Percentiles rank a stretch among this genome's conserved stretches.
These are phyloP conservation scores for Colletotrichum orchidophilum DNA, from an alignment of 2,329 filamentous ascomycete genomes.

Conservation along the genomic window DNA sequence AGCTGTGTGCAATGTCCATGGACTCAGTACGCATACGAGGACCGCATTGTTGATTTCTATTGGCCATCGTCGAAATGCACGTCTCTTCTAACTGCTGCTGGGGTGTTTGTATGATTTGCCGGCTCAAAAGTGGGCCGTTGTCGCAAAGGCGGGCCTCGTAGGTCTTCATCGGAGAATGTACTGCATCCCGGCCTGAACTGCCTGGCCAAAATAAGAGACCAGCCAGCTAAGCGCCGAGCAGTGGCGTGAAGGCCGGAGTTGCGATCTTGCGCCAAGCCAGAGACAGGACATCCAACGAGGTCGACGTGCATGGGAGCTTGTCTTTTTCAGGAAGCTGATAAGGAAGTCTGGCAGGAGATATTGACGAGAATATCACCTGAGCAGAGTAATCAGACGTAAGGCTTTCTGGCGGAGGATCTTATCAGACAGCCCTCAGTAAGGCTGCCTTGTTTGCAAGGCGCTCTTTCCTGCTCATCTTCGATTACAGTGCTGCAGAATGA, in stretches of 20 bases:
- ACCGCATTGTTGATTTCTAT: not conserved
- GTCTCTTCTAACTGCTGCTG: not conserved
- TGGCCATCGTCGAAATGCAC: not conserved
- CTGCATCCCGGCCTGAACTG: not conserved
- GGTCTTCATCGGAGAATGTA: not conserved
- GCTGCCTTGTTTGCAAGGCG: not conserved
- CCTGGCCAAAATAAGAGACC: not conserved
- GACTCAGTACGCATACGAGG: not conserved
- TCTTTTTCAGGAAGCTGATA: slow-evolving; percentile 21
- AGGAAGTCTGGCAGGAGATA: not conserved
- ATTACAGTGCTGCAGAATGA: not conserved
- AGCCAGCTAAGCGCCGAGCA: not conserved
- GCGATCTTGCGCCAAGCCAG: not conserved
- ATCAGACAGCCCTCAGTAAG: not conserved
- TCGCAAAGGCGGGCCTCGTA: not conserved
- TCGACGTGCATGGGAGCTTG: slow-evolving; percentile 13
- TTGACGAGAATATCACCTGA: not conserved
- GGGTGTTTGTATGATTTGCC: not conserved
- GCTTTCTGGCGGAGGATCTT: not conserved
- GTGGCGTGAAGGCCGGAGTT: not conserved
- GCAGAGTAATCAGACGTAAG: not conserved
- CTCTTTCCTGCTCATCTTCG: not conserved
- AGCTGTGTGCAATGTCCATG: not conserved
- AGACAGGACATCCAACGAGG: slow-evolving; percentile 1
- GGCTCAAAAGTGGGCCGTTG: not conserved